Evolutionary conservation across 805 yeast species (phyloP).

Genomic region (Metschnikowia anglica): DNA sequence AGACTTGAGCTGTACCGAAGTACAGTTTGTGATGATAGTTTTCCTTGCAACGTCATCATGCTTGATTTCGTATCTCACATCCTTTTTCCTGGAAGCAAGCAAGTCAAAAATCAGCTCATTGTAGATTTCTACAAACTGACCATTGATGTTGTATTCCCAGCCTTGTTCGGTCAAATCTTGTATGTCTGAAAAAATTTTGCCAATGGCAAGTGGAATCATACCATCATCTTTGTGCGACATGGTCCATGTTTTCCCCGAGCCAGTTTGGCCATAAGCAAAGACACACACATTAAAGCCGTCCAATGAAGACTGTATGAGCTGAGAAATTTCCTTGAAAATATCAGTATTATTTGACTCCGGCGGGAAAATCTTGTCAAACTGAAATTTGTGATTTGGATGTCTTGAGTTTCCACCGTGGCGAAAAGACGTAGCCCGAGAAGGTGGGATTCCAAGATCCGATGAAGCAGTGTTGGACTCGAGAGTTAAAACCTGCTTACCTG

Average conservation of each 20-base stretch:
- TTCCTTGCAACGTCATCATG: slow-evolving; percentile 56
- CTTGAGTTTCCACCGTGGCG: slow-evolving; percentile 2
- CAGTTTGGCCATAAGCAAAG: slow-evolving; percentile 94
- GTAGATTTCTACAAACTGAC: slow-evolving; percentile 86
- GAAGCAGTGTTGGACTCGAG: slow-evolving; percentile 9
- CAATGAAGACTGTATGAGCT: slow-evolving; percentile 60
- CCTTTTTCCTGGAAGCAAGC: slow-evolving; percentile 31
- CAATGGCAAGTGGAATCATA: slow-evolving; percentile 74
- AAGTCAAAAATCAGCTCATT: slow-evolving; percentile 80
- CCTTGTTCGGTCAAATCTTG: slow-evolving; percentile 49
- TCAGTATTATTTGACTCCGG: slow-evolving; percentile 52
- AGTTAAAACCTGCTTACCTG: slow-evolving; percentile 36
- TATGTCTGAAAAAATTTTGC: slow-evolving; percentile 63
- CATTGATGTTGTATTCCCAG: slow-evolving; percentile 61
- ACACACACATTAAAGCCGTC: slow-evolving; percentile 93
- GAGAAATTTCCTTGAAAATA: slow-evolving; percentile 82
- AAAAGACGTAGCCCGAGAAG: neutral
- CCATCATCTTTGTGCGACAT: slow-evolving; percentile 77
- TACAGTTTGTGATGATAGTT: slow-evolving; percentile 63
- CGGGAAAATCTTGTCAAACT: slow-evolving; percentile 77
- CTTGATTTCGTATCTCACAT: slow-evolving; percentile 61
- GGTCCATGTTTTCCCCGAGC: slow-evolving; percentile 90
- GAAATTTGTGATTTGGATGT: slow-evolving; percentile 39
- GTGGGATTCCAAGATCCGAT: slow-evolving; percentile 1
- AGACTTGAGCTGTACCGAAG: slow-evolving; percentile 45